A percentile compares a stretch with the other conserved stretches of the same genome.
These are phyloP conservation scores for Ailanthus altissimus DNA, from an alignment of 345 rosid species.

Conservation along the genomic window DNA sequence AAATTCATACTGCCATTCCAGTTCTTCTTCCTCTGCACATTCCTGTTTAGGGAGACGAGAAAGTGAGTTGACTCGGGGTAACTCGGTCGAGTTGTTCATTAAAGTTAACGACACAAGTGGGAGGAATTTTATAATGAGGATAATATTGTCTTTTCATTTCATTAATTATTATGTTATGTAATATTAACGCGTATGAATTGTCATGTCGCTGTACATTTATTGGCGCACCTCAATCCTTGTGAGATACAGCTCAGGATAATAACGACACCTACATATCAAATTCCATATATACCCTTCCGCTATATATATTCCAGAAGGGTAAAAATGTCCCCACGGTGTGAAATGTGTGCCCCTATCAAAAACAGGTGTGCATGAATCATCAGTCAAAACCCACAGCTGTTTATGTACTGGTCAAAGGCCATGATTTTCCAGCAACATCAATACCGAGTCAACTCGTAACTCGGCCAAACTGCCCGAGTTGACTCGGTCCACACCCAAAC, in stretches of 20 bases:
- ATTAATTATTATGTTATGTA: too few relatives aligned
- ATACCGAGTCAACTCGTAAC: conserved; percentile 21
- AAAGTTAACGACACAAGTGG: neutral
- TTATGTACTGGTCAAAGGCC: conserved; percentile 34
- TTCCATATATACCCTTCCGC: conserved; percentile 39
- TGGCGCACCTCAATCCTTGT: conserved; percentile 39
- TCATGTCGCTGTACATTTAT: conserved; percentile 36
- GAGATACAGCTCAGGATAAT: conserved; percentile 55
- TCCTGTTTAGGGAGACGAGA: conserved; percentile 36
- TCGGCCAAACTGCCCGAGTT: conserved; percentile 28
- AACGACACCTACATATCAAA: conserved; percentile 20
- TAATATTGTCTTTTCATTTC: conserved; percentile 1
- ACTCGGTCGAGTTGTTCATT: conserved; percentile 6
- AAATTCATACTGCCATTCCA: conserved; percentile 80
- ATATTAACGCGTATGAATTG: conserved; percentile 22
- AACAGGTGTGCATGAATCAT: conserved; percentile 30
- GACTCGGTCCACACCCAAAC: conserved; percentile 17
- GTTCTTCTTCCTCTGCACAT: conserved; percentile 58
- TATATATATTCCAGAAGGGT: conserved; percentile 22
- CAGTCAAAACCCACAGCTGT: conserved; percentile 12
- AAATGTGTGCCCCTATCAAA: conserved; percentile 24
- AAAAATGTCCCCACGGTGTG: conserved; percentile 26
- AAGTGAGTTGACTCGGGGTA: neutral
- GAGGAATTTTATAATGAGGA: neutral
- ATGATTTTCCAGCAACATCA: conserved; percentile 34